Evolutionary conservation across 2,329 filamentous ascomycete genomes (phyloP).

Genomic region (Trichophyton verrucosum): DNA sequence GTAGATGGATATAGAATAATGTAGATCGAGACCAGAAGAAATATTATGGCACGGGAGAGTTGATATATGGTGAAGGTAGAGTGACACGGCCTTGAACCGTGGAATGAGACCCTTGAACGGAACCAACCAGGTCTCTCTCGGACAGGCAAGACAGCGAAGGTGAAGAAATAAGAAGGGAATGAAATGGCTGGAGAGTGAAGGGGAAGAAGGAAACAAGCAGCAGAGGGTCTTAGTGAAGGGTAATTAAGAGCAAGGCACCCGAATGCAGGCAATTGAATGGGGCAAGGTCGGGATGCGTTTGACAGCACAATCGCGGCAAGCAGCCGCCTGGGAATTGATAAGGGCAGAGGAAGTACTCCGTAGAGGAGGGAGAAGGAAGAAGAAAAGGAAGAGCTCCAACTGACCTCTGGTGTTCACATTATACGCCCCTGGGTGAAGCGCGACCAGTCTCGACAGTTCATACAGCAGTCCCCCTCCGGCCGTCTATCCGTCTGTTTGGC

Average conservation of each 20-base stretch:
- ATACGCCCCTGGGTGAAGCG: conserved; percentile 4
- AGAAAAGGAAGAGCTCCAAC: conserved; percentile 15
- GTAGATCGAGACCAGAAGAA: neutral
- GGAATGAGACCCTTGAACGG: conserved; percentile 7
- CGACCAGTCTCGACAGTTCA: conserved; percentile 8
- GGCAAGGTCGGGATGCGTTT: conserved; percentile 24
- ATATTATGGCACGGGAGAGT: neutral
- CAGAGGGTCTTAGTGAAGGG: conserved; percentile 1
- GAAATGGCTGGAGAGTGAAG: neutral
- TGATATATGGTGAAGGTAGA: neutral
- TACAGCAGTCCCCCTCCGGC: neutral
- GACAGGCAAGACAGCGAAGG: neutral
- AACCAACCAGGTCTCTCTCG: conserved; percentile 12
- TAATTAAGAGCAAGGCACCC: neutral
- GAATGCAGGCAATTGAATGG: conserved; percentile 10
- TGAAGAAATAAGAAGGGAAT: neutral
- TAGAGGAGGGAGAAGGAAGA: neutral
- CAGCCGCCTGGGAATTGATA: conserved; percentile 13
- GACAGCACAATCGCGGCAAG: conserved; percentile 22
- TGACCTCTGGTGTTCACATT: conserved; percentile 31
- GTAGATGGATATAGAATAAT: neutral
- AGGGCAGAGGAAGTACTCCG: neutral
- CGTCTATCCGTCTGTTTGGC: too few species aligned
- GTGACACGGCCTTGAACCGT: neutral
- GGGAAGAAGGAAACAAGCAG: conserved; percentile 4